A percentile compares a stretch with the other conserved stretches of the same genome.
Conservation (phyloP, 2,329 filamentous ascomycete genomes). For the Scytalidium sp. region DNA sequence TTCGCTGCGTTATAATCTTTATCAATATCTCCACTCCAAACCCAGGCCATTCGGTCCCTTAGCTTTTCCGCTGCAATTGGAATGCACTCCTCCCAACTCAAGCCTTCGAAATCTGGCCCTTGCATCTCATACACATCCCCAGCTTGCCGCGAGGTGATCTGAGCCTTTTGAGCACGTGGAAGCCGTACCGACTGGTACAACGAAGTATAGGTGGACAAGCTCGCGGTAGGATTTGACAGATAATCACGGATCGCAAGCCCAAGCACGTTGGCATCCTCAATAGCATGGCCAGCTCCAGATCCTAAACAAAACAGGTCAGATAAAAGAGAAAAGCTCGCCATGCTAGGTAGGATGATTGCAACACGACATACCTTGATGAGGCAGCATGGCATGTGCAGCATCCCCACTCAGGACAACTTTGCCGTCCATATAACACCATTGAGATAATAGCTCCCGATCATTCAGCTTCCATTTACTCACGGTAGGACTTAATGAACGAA, state of each 20-base stretch:
- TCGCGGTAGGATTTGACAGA: slow-evolving; percentile 10
- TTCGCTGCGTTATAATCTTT: not conserved
- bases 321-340: not conserved
- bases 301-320: not conserved
- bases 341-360: too few species aligned
- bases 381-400: slow-evolving; percentile 8
- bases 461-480: not conserved
- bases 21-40: slow-evolving; percentile 32
- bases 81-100: slow-evolving; percentile 33
- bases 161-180: slow-evolving; percentile 30
- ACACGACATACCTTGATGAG: slow-evolving; percentile 5
- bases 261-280: slow-evolving; percentile 34
- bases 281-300: slow-evolving; percentile 40
- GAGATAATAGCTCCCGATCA: not conserved
- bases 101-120: slow-evolving; percentile 28
- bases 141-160: slow-evolving; percentile 26
- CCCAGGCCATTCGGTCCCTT: slow-evolving; percentile 27
- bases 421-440: not conserved
- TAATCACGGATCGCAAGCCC: slow-evolving; percentile 24
- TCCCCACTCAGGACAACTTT: slow-evolving; percentile 7
- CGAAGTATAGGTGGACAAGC: slow-evolving; percentile 20
- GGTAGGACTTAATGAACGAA: not conserved
- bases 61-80: slow-evolving; percentile 26
- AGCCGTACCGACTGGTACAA: slow-evolving; percentile 32
- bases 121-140: slow-evolving; percentile 33